Base-by-base conservation (phyloP, 148 eudicot species). In the Pharnaceum exiguum region DNA sequence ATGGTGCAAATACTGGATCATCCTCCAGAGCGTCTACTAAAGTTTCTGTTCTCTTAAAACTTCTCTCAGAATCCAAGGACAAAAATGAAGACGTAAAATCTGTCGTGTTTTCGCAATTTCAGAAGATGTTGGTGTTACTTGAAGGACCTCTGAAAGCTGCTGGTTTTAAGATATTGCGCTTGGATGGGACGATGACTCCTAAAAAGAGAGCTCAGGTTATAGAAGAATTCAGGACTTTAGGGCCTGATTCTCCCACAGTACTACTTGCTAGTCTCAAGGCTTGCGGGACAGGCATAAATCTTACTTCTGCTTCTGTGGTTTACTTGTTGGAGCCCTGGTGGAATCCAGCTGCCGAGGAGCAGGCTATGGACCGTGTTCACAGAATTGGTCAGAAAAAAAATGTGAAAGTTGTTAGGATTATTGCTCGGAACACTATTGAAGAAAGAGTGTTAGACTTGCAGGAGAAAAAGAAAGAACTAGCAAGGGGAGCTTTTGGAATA, bases 291-390 rank as follows among this genome's bases (percentile, higher is more conserved):
- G 98, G 96, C 45, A 81, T 88, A 59, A 91, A 88, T 57, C 96
- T 91, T 12, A 83, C 95, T 7, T 80, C 82, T 33, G 96, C 98
- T 4, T 80, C 90, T 6, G 79, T 66, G 42, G 96, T 91, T 13
- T 91, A 85, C 66, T 49, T 91, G 49, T 47, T 87, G 62, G 98
- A 91, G 65, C 98, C 98, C 13, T 91, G 98, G 98, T 88, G 96
- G 98, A 91, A 93, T 50, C 98, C 98, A 21, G 98, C 96, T 9
- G 76, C 85, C 7, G 98, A 93, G 72, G 95, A 88, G 52, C 98
- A 93, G 59, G 98, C 98, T 9, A 88, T 93, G 98, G 98, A 93
- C 64, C 76, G 98, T 17, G 95, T 93, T 28, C 89, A 93, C 47
- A 71, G 98, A 47, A 88, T 93, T 25, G 98, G 98, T 19, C 98